Evolutionary conservation across 176 grass and related monocot genomes (phyloP).

Genomic region (Tillandsia fasciculata): DNA sequence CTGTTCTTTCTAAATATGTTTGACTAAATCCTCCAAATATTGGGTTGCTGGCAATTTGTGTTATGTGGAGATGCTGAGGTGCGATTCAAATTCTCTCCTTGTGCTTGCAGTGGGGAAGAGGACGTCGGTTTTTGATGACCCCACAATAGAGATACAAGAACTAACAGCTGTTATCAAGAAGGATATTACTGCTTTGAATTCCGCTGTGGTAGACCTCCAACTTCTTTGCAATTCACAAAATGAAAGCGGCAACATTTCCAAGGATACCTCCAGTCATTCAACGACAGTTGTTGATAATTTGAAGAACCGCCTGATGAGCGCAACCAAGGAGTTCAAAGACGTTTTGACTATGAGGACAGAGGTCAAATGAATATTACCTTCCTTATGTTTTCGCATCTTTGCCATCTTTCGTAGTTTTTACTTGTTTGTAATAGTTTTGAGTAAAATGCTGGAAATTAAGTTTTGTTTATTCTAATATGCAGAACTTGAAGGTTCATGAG

Average conservation of each 20-base stretch:
- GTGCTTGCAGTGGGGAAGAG: conserved; percentile 79
- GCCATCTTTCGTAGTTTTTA: neutral
- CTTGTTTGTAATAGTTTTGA: neutral
- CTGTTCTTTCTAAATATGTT: neutral
- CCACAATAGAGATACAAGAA: conserved; percentile 87
- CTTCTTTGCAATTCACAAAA: conserved; percentile 81
- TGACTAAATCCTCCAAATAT: neutral
- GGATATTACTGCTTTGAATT: conserved; percentile 78
- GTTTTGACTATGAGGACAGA: conserved; percentile 95
- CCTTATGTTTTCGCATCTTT: neutral
- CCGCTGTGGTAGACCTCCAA: conserved; percentile 85
- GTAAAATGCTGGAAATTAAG: neutral
- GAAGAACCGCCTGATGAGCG: conserved; percentile 81
- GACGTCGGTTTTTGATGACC: conserved; percentile 98
- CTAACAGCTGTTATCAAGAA: conserved; percentile 85
- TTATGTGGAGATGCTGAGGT: conserved; percentile 4
- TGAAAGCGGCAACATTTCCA: conserved; percentile 69
- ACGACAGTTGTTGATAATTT: conserved; percentile 83
- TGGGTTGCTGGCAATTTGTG: neutral
- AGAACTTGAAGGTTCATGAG: conserved; percentile 96
- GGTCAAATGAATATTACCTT: conserved; percentile 28
- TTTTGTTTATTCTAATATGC: conserved; percentile 7
- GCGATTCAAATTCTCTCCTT: conserved; percentile 6
- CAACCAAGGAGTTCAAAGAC: conserved; percentile 97
- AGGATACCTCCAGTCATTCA: conserved; percentile 75